These are phyloP conservation scores for Perkinsela sp. DNA, from an alignment of 208 protist species.

Conservation along the genomic window DNA sequence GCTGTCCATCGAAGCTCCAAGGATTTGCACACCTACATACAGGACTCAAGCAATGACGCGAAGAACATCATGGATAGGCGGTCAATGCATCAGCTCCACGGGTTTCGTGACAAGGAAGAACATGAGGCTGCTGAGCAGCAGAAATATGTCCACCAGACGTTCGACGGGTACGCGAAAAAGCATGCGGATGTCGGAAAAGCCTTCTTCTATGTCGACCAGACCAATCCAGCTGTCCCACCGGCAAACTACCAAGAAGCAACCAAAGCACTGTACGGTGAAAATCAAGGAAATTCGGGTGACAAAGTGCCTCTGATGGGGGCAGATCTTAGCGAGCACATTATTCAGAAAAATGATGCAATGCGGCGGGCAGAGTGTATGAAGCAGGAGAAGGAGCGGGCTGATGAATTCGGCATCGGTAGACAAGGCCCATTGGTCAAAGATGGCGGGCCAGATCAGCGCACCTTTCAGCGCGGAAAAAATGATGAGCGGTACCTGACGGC, in stretches of 20 bases:
- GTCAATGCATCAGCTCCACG: neutral
- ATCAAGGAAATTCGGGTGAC: neutral
- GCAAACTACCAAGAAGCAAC: neutral
- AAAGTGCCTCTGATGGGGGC: neutral
- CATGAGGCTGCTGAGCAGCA: neutral
- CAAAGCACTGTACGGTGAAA: neutral
- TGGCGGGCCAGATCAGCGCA: conserved; percentile 34
- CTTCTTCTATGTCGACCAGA: neutral
- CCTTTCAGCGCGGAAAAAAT: conserved; percentile 27
- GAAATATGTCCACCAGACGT: neutral
- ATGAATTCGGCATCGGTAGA: conserved; percentile 47
- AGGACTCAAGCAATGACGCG: neutral
- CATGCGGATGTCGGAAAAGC: neutral
- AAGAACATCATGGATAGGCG: neutral
- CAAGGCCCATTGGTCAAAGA: conserved; percentile 53
- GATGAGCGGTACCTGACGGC: conserved; percentile 53
- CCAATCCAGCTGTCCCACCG: neutral
- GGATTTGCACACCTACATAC: neutral
- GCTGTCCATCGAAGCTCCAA: neutral
- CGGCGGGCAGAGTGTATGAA: neutral
- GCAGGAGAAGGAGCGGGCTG: conserved; percentile 14
- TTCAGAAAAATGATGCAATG: neutral
- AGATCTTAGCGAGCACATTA: neutral
- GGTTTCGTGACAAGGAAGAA: neutral
- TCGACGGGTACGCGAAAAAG: neutral